Percentiles rank a stretch among this genome's conserved stretches.
These are phyloP conservation scores for Arxiozyma telluris DNA, from an alignment of 1,139 yeast genomes.

Conservation along the genomic window DNA sequence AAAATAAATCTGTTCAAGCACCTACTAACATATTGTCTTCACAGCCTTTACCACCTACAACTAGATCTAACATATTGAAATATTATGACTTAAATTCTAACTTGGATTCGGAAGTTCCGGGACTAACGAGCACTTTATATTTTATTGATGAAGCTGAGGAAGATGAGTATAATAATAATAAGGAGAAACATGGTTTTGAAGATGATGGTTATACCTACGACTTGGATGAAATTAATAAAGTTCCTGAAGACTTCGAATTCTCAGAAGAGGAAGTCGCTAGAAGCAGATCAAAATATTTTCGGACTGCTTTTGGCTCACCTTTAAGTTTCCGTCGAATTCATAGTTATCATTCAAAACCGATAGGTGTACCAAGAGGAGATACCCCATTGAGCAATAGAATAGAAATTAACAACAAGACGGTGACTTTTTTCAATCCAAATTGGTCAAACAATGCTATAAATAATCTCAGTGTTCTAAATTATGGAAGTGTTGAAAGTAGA, in stretches of 20 bases:
- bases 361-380: slow-evolving; percentile 24
- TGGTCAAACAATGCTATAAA: slow-evolving; percentile 2
- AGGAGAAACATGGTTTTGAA: neutral
- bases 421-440: slow-evolving; percentile 41
- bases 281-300: neutral
- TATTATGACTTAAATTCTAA: slow-evolving; percentile 28
- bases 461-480: neutral
- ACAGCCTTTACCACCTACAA: slow-evolving; percentile 21
- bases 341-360: slow-evolving; percentile 30
- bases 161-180: slow-evolving; percentile 21
- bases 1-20: neutral
- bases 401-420: slow-evolving; percentile 45
- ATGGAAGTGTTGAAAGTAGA: slow-evolving; percentile 1
- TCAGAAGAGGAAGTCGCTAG: slow-evolving; percentile 30
- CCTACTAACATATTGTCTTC: neutral
- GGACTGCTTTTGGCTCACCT: slow-evolving; percentile 5
- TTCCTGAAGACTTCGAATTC: slow-evolving; percentile 55
- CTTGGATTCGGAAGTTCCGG: slow-evolving; percentile 28
- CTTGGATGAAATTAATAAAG: slow-evolving; percentile 46
- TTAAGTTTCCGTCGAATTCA: slow-evolving; percentile 27
- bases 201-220: slow-evolving; percentile 25
- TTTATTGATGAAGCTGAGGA: slow-evolving; percentile 31
- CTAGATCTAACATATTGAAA: slow-evolving; percentile 24
- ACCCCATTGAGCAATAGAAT: slow-evolving; percentile 38
- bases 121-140: slow-evolving; percentile 25